These are phyloP conservation scores for Aspergillus niger DNA, from an alignment of 2,329 filamentous ascomycete genomes.

Conservation along the genomic window DNA sequence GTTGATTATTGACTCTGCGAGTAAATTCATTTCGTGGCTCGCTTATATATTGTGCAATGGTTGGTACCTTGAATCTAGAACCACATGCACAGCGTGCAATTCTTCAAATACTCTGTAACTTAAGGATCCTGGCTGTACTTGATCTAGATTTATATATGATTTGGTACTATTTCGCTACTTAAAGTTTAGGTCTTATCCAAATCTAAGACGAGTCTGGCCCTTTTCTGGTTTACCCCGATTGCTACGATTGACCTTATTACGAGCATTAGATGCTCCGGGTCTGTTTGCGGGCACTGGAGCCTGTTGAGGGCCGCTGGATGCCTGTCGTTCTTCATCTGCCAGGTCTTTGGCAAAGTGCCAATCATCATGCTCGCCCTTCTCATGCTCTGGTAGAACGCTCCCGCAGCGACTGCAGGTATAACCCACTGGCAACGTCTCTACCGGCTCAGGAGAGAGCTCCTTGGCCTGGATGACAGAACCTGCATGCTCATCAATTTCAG, in stretches of 20 bases:
- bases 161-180: neutral
- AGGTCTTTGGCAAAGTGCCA: conserved; percentile 94
- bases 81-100: too few relatives aligned
- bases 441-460: neutral
- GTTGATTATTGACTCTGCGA: too few relatives aligned
- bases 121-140: neutral
- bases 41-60: too few relatives aligned
- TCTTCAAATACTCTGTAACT: too few relatives aligned
- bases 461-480: neutral
- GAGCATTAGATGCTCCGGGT: conserved; percentile 21
- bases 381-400: conserved; percentile 57
- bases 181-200: conserved; percentile 27
- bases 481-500: neutral
- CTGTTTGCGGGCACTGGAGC: conserved; percentile 15
- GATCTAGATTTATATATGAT: neutral
- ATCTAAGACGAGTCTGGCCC: conserved; percentile 39
- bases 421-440: neutral
- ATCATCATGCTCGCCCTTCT: conserved; percentile 77
- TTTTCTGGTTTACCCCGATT: conserved; percentile 36
- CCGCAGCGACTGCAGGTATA: conserved; percentile 68
- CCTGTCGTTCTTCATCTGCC: conserved; percentile 63
- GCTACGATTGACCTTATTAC: conserved; percentile 29
- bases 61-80: too few relatives aligned
- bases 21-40: too few relatives aligned
- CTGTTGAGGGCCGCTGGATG: conserved; percentile 24